These are phyloP conservation scores for Yamadazyma ubonensis DNA, from an alignment of 805 yeast genomes.

Conservation along the genomic window DNA sequence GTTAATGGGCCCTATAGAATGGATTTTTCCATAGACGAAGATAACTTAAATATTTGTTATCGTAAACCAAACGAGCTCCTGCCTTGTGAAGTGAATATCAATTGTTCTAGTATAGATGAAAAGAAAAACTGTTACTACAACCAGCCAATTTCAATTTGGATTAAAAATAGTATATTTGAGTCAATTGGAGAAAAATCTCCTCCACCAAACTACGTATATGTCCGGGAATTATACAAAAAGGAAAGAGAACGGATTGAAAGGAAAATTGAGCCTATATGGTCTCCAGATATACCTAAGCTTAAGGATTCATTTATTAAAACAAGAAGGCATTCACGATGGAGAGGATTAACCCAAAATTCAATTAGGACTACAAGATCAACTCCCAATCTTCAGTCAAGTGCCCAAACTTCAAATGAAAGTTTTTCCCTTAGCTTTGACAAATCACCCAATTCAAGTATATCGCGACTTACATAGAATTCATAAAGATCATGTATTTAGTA, in stretches of 20 bases:
- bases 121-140: slow-evolving; percentile 12
- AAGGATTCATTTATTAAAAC: slow-evolving; percentile 5
- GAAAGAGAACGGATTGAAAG: slow-evolving; percentile 14
- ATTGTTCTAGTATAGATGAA: background rate
- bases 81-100: slow-evolving; percentile 20
- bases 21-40: slow-evolving; percentile 15
- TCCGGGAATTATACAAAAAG: slow-evolving; percentile 4
- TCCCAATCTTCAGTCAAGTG: background rate
- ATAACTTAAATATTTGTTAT: slow-evolving; percentile 9
- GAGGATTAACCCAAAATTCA: background rate
- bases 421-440: background rate
- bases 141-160: slow-evolving; percentile 8
- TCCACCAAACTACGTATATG: background rate
- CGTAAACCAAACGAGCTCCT: slow-evolving; percentile 17
- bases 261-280: slow-evolving; percentile 13
- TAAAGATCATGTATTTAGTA: background rate
- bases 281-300: slow-evolving; percentile 9
- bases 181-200: slow-evolving; percentile 1
- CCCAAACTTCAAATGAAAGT: too few species aligned
- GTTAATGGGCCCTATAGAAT: slow-evolving; percentile 28
- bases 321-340: background rate
- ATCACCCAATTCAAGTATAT: too few species aligned
- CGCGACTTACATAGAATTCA: too few species aligned
- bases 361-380: background rate
- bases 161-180: slow-evolving; percentile 5